Evolutionary conservation across 768 basidiomycete species (phyloP).

Genomic region (Pulveroboletus frians): DNA sequence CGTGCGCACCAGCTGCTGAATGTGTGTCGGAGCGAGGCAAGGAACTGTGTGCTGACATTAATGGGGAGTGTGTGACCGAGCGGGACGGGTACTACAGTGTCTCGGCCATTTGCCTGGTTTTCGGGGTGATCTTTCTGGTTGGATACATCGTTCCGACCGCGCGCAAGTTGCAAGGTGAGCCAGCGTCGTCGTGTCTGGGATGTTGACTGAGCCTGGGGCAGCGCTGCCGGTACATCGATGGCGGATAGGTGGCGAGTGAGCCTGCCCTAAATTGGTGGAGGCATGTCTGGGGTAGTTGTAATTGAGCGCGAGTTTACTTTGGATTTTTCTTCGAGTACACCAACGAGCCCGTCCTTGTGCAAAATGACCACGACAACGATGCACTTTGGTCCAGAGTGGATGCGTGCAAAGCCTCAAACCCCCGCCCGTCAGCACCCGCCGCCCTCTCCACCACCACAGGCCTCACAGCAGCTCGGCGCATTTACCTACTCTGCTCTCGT

Average conservation of each 20-base stretch:
- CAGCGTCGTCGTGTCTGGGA: not conserved
- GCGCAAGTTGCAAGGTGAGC: constrained; percentile 77
- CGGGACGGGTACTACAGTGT: constrained; percentile 91
- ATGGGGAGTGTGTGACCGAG: constrained; percentile 77
- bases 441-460: constrained; percentile 55
- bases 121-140: constrained; percentile 72
- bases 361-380: constrained; percentile 62
- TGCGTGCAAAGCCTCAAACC: constrained; percentile 72
- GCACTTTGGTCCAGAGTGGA: constrained; percentile 93
- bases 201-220: constrained; percentile 27
- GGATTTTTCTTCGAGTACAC: constrained; percentile 18
- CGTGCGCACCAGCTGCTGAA: constrained; percentile 54
- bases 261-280: constrained; percentile 31
- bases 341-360: constrained; percentile 4
- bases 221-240: constrained; percentile 66
- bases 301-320: constrained; percentile 25
- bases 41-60: constrained; percentile 62
- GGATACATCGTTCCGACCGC: constrained; percentile 82
- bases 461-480: constrained; percentile 51
- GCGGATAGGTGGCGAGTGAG: constrained; percentile 48
- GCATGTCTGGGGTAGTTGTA: constrained; percentile 11
- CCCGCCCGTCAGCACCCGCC: constrained; percentile 49
- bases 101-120: constrained; percentile 67
- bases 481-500: constrained; percentile 66
- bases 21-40: constrained; percentile 94